Evolutionary conservation across 2,329 filamentous ascomycete genomes (phyloP).

Genomic region (Neofusicoccum umdonicola): DNA sequence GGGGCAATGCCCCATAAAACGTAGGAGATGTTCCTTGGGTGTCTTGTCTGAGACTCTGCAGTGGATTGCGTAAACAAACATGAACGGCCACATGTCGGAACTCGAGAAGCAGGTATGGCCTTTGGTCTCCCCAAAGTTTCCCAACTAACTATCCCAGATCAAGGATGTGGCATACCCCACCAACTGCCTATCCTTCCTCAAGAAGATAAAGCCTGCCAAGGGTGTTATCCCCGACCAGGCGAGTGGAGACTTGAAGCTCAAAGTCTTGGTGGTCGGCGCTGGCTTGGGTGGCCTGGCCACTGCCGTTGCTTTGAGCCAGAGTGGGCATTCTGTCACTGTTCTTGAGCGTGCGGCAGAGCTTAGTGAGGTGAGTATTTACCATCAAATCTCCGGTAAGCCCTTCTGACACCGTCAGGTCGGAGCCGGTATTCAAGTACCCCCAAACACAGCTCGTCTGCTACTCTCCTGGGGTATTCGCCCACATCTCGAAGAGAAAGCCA

Average conservation of each 20-base stretch:
- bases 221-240: neutral
- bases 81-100: neutral
- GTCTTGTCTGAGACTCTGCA: neutral
- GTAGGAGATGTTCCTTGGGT: neutral
- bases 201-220: neutral
- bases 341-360: conserved; percentile 35
- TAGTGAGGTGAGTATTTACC: conserved; percentile 24
- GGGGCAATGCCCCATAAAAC: neutral
- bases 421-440: conserved; percentile 17
- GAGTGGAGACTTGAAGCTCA: conserved; percentile 13
- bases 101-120: neutral
- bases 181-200: neutral
- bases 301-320: conserved; percentile 17
- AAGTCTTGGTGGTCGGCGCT: conserved; percentile 21
- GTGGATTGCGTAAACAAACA: neutral
- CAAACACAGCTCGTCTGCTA: conserved; percentile 41
- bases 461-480: conserved; percentile 44
- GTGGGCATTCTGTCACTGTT: conserved; percentile 32
- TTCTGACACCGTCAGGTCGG: conserved; percentile 16
- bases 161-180: neutral
- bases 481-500: conserved; percentile 19
- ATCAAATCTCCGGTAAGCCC: too few relatives aligned
- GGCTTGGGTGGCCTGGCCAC: conserved; percentile 23
- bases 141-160: neutral
- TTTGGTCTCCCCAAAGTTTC: too few relatives aligned